Base-by-base conservation (phyloP, 2,329 filamentous ascomycete species). In the Aspergillus texensis region DNA sequence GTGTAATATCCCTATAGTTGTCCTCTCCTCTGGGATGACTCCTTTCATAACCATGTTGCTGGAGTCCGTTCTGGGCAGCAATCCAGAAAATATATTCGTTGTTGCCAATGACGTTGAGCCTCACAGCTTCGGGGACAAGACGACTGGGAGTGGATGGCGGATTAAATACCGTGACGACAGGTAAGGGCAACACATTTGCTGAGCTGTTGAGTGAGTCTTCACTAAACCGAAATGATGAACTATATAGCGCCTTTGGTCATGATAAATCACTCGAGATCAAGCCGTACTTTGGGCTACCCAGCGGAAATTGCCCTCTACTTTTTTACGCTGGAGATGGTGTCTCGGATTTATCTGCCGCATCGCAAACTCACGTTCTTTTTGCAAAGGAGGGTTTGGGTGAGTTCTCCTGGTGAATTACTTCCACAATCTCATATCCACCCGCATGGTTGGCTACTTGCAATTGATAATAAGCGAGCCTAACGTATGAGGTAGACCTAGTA, bases 321-420 rank as follows among this genome's bases (percentile, higher is more conserved):
- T 92, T 98, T 78, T 98, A 98, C 73, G 94, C 94, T 41, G 95
- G 95, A 64, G 94, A 97, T 71, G 94, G 94, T 57, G 92, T 97
- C 4, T 96, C 92, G 2, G 94, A 97, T 75, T 83, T 97, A 54
- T 95, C 91, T 26, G 94, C 94, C 5, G 94, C 94, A 4, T 89
- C 91, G 71, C 93, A 97, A 82, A 96, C 94, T 2, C 93, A 97
- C 76, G 80, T 97, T 60, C 84, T 98, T 34, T 98, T 98, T 75
- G 94, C 94, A 58, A 97, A 97, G 85, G 89, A 91, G 68, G 94
- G 93, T 21, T 88, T 92, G 77, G 91, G 91, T 92, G 81, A 71
- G 84, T 73, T 46, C 19, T 32, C 16, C 39, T 9, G 6, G 16
- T 41, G 16, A 41, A 19, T 41, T 41, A 9, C 39, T 46, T 30